phyloP scores from a whole-genome alignment of 163 green algal species.

The Scenedesmus sp. region DNA sequence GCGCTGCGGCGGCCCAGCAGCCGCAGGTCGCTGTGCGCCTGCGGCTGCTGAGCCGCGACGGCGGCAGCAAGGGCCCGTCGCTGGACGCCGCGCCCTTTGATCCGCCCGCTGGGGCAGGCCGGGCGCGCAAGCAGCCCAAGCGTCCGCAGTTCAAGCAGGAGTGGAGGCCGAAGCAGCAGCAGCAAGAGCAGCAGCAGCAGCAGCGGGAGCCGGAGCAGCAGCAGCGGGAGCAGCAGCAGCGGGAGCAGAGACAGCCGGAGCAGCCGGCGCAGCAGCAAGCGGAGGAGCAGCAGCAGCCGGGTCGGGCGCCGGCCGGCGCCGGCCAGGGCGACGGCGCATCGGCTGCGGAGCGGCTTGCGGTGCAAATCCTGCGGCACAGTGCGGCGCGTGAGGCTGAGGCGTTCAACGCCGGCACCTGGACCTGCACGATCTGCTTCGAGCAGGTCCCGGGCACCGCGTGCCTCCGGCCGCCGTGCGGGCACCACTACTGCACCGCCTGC shows the following conservation, averaged over 20 bases:
- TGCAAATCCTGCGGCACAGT: slow-evolving; percentile 37
- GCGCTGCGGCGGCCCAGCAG: too few species aligned
- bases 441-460: slow-evolving; percentile 60
- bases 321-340: background rate
- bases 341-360: slow-evolving; percentile 30
- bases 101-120: too few species aligned
- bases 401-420: slow-evolving; percentile 13
- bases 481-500: slow-evolving; percentile 73
- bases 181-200: background rate
- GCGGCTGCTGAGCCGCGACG: background rate
- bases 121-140: background rate
- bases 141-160: background rate
- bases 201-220: slow-evolving; percentile 3
- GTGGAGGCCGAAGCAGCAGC: background rate
- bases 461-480: slow-evolving; percentile 64
- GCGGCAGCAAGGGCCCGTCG: too few species aligned
- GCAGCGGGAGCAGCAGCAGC: background rate
- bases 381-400: slow-evolving; percentile 18
- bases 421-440: slow-evolving; percentile 77
- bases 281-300: slow-evolving; percentile 14
- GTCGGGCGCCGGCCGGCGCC: background rate
- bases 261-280: background rate
- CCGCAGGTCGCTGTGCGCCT: background rate
- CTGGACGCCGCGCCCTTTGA: too few species aligned
- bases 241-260: background rate